Conservation (phyloP, 768 basidiomycete species). For the Collybiopsis luxurians region DNA sequence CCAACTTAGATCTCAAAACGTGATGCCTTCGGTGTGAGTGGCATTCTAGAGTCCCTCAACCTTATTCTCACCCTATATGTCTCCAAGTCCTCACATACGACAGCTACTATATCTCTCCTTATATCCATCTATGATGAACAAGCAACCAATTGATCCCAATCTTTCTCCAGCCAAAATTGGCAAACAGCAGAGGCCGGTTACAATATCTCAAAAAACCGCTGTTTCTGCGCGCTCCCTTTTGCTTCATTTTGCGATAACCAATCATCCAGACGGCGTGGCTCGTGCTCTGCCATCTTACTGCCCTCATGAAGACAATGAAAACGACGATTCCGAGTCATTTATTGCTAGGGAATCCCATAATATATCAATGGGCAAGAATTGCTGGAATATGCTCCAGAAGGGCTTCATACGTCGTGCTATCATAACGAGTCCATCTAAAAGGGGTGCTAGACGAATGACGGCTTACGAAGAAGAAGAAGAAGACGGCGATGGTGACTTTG, state of each 20-base stretch:
- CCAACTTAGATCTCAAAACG: constrained; percentile 55
- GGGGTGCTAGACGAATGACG: constrained; percentile 18
- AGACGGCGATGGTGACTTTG: constrained; percentile 19
- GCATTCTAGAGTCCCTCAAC: not conserved
- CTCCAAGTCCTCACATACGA: constrained; percentile 57
- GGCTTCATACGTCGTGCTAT: constrained; percentile 42
- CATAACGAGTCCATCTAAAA: not conserved
- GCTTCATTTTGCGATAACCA: constrained; percentile 53
- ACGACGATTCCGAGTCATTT: constrained; percentile 49
- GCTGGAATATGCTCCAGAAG: constrained; percentile 60
- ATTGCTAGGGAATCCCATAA: constrained; percentile 54
- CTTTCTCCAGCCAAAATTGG: constrained; percentile 51
- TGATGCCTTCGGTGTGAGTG: constrained; percentile 58
- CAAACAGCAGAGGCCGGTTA: constrained; percentile 30
- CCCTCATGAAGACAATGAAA: not conserved
- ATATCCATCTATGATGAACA: constrained; percentile 40
- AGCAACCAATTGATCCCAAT: constrained; percentile 20
- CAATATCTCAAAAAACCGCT: constrained; percentile 44
- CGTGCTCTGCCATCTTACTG: constrained; percentile 52
- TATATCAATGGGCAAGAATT: constrained; percentile 50
- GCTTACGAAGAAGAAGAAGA: constrained; percentile 26
- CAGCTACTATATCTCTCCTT: constrained; percentile 72
- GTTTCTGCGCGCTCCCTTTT: constrained; percentile 52
- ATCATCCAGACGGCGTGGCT: constrained; percentile 49
- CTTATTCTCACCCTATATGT: constrained; percentile 1